Evolutionary conservation across 495 filamentous ascomycete genomes (phyloP).

Genomic region (Jackrogersella multiformis): DNA sequence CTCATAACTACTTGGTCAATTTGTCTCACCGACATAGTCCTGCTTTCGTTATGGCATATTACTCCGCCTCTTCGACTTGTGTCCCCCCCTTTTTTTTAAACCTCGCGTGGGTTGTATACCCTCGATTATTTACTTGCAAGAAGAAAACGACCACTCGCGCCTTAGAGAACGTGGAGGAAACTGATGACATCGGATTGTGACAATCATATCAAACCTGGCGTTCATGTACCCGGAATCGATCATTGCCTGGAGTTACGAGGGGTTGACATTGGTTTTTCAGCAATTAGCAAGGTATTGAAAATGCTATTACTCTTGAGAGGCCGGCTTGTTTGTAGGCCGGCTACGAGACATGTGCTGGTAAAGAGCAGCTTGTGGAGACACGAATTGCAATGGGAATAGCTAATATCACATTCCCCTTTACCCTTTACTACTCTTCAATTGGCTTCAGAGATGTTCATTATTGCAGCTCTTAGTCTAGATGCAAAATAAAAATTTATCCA

Average conservation of each 20-base stretch:
- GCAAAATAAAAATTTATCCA: conserved; percentile 22
- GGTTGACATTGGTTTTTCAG: conserved; percentile 7
- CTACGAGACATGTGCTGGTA: conserved; percentile 20
- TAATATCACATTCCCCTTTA: conserved; percentile 1
- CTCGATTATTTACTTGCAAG: conserved; percentile 5
- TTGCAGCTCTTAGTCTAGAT: conserved; percentile 19
- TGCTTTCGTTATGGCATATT: conserved; percentile 2
- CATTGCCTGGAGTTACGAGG: conserved; percentile 40
- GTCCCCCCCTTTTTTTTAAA: conserved; percentile 11
- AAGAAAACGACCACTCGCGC: conserved; percentile 4
- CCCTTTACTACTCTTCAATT: conserved; percentile 15
- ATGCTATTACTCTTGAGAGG: conserved; percentile 25
- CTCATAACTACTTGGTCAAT: background rate
- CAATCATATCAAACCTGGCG: conserved; percentile 12
- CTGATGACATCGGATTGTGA: conserved; percentile 23
- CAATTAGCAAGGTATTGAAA: conserved; percentile 29
- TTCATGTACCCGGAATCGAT: conserved; percentile 30
- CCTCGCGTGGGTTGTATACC: background rate
- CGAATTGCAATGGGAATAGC: conserved; percentile 8
- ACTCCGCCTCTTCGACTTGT: background rate
- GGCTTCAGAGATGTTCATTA: conserved; percentile 11
- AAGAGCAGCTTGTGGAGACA: conserved; percentile 4
- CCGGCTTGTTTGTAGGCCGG: conserved; percentile 17
- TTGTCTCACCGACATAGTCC: background rate
- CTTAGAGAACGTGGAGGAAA: conserved; percentile 1